A percentile compares a stretch with the other conserved stretches of the same genome.
phyloP scores from a whole-genome alignment of 140 eudicot genomes.

The Bidens hawaiensis region DNA sequence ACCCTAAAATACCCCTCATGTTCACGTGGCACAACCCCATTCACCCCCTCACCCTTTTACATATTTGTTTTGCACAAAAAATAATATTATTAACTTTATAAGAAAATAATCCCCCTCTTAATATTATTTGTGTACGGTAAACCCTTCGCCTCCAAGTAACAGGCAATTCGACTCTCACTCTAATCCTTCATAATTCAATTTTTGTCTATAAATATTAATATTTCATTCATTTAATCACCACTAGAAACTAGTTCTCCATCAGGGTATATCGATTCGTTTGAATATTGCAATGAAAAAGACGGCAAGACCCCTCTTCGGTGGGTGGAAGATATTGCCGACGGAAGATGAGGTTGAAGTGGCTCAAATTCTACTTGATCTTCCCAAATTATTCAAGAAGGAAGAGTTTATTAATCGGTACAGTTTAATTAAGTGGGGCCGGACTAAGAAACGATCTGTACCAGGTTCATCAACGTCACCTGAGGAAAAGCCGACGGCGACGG shows the following conservation, averaged over 20 bases:
- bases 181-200: background rate
- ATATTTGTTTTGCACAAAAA: too few species aligned
- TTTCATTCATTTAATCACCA: background rate
- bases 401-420: background rate
- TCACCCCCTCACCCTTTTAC: too few species aligned
- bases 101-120: too few species aligned
- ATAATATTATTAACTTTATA: too few species aligned
- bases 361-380: constrained; percentile 27
- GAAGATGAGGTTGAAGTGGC: constrained; percentile 30
- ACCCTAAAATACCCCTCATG: background rate
- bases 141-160: too few species aligned
- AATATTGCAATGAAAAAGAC: constrained; percentile 13
- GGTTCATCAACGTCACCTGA: constrained; percentile 8
- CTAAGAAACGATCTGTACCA: constrained; percentile 39
- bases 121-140: too few species aligned
- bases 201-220: background rate
- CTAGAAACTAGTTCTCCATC: background rate
- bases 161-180: background rate
- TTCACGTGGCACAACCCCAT: too few species aligned
- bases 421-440: constrained; percentile 34
- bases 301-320: background rate
- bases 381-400: background rate
- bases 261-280: background rate
- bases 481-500: too few species aligned
- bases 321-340: background rate